Percentiles rank a stretch among this genome's conserved stretches.
phyloP scores from a whole-genome alignment of 306 rosid species.

The Carpinus fangiana region DNA sequence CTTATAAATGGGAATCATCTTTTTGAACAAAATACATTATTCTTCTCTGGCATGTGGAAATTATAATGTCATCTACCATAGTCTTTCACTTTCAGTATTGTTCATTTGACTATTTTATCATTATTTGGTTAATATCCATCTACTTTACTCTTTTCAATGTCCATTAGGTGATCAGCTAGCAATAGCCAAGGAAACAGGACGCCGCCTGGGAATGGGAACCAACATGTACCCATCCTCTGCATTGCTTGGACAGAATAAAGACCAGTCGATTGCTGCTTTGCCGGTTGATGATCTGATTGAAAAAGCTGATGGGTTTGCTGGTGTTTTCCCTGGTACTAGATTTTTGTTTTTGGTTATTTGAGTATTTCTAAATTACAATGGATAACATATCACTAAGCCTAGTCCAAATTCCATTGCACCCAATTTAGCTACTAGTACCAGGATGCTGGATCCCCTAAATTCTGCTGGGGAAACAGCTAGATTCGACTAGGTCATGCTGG shows the following conservation, averaged over 20 bases:
- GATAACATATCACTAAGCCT: conserved; percentile 1
- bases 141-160: conserved; percentile 15
- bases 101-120: not conserved
- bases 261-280: conserved; percentile 51
- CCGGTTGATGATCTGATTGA: conserved; percentile 88
- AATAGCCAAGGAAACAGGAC: conserved; percentile 86
- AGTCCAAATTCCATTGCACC: conserved; percentile 10
- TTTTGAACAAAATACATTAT: not conserved
- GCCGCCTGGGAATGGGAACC: conserved; percentile 87
- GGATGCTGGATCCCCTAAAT: conserved; percentile 17
- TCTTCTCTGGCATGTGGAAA: conserved; percentile 7
- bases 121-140: not conserved
- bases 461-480: conserved; percentile 7
- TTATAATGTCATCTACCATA: not conserved
- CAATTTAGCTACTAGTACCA: conserved; percentile 4
- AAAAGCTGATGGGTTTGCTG: conserved; percentile 88
- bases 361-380: not conserved
- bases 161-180: conserved; percentile 78
- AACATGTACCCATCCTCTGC: conserved; percentile 87
- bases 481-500: not conserved
- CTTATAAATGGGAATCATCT: not conserved
- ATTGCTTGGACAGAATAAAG: conserved; percentile 70
- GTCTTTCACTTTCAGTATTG: not conserved
- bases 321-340: conserved; percentile 74
- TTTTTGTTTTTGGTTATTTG: not conserved